Evolutionary conservation across 2,329 filamentous ascomycete genomes (phyloP), one percentile per base, ranked within the genome.

Genomic region (Colletotrichum caudatum): DNA sequence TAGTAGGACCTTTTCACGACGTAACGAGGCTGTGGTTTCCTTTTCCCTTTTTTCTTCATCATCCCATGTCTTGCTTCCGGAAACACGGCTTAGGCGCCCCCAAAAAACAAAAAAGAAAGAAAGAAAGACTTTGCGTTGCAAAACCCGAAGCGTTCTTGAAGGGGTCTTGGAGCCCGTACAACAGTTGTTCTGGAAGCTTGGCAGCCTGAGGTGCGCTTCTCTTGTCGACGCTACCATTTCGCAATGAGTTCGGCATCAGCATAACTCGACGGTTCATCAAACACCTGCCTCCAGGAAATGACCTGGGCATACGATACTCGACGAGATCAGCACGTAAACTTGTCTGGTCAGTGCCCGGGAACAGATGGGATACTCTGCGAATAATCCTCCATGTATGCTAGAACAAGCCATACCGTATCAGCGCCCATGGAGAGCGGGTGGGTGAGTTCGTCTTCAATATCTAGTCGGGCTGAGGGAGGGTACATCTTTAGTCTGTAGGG

Each of bases 1-100:
- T 54, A 8, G 37, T 70, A 18, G 3, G 54, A 11, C 29, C n/a
- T 37, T 6, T 74, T 73, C 29, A 73, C 72, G n/a, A 74, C 72
- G 33, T 74, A 41, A 66, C 29, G 44, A n/a, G 3, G 5, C n/a
- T 14, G 3, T 8, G 23, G n/a, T 29, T 51, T 12, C 11, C 12
- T 8, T 5, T n/a, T 5, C 11, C 18, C 18, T 12, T 12, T n/a
- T n/a, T 2, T 20, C 2, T n/a, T 53, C 6, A 6, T 4, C 6
- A 7, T 46, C 6, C 6, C 7, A 7, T 46, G 44, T 12, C 29
- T 54, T 35, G 51, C 11, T 54, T n/a, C 18, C 11, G 51, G 14
- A n/a, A 35, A 16, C 14, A 7, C n/a, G 18, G 29, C 29, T n/a
- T 33, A 9, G 14, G 29, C 18, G n/a, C n/a, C n/a, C n/a, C n/a